phyloP scores from a whole-genome alignment of 352 stramenopile species.

The Plasmopara muralis region DNA sequence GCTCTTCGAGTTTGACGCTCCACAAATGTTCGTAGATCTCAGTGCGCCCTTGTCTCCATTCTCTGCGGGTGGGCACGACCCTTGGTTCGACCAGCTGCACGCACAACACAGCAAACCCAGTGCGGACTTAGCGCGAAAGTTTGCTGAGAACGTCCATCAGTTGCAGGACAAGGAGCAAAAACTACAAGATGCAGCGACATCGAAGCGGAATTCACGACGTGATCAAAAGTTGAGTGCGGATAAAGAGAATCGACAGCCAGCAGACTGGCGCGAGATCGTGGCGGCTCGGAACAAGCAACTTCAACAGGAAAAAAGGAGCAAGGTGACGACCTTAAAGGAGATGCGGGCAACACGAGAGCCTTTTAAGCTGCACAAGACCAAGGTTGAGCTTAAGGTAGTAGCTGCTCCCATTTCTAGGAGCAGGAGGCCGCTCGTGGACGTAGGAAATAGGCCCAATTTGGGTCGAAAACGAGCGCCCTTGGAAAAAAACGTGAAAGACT shows the following conservation, averaged over 20 bases:
- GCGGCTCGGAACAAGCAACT: constrained; percentile 8
- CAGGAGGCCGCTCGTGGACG: constrained; percentile 15
- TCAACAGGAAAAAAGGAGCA: constrained; percentile 4
- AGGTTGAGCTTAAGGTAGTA: constrained; percentile 4
- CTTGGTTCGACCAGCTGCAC: constrained; percentile 64
- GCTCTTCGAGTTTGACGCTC: constrained; percentile 73
- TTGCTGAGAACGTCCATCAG: constrained; percentile 13
- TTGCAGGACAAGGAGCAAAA: constrained; percentile 15
- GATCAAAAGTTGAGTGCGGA: constrained; percentile 3
- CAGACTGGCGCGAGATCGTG: constrained; percentile 9
- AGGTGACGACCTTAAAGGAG: constrained; percentile 19
- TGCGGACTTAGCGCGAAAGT: constrained; percentile 37
- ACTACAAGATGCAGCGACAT: constrained; percentile 1
- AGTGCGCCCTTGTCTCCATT: constrained; percentile 18
- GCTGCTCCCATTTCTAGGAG: background rate
- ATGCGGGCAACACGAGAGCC: constrained; percentile 16
- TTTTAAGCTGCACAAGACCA: constrained; percentile 16
- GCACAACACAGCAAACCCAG: constrained; percentile 48
- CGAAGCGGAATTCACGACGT: constrained; percentile 2
- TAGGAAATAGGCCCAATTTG: constrained; percentile 11
- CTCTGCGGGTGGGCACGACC: constrained; percentile 28
- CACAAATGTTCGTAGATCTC: constrained; percentile 51
- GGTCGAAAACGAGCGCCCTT: constrained; percentile 3
- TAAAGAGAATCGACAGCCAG: constrained; percentile 34
- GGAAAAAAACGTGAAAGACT: constrained; percentile 37